Base-by-base conservation (phyloP, 2,329 filamentous ascomycete species). In the Bipolaris oryzae region DNA sequence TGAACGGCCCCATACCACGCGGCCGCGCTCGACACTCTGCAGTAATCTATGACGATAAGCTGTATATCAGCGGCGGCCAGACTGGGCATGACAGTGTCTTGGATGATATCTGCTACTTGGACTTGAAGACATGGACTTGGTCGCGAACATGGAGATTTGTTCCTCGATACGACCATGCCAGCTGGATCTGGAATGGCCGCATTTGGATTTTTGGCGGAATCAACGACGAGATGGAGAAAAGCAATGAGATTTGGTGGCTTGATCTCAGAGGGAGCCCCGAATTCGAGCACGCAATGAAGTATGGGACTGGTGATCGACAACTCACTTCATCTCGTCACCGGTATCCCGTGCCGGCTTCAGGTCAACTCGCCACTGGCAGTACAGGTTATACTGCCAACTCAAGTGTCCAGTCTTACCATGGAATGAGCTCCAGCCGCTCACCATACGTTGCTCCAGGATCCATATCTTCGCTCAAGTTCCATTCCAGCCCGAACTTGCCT, bases 41-140 rank as follows among this genome's bases (percentile, higher is more conserved):
- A 10, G 91, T 97, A 21, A 85, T 99, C 31, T 90, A 98, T 73
- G 93, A 99, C 71, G 94, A 99, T 78, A 98, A 96, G 73, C 82
- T 99, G 7, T 99, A 97, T 73, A 89, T 99, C 58, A 88, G 96
- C 57, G 95, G 95, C 54, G 95, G 95, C n/a, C 91, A 98, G 67
- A 96, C 92, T 5, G 94, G 93, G 2, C 90, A 94, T 64, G 92
- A 95, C 64, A 96, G 92, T 72, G 93, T 98, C 21, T 82, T 98
- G 46, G 94, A 98, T 74, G 95, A 99, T 72, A 92, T 99, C 48
- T 96, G 92, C 79, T 99, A 96, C 72, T 85, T 99, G 46, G 95
- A 99, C 73, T 82, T 99, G 44, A 97, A 96, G 80, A 98, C 95
- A 1, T 97, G 92, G 83, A 96, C 93, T 0, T 99, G 95, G 95